A percentile compares a stretch with the other conserved stretches of the same genome.
These are phyloP conservation scores for Mytilinidion resinicola DNA, from an alignment of 495 filamentous ascomycete species.

Conservation along the genomic window DNA sequence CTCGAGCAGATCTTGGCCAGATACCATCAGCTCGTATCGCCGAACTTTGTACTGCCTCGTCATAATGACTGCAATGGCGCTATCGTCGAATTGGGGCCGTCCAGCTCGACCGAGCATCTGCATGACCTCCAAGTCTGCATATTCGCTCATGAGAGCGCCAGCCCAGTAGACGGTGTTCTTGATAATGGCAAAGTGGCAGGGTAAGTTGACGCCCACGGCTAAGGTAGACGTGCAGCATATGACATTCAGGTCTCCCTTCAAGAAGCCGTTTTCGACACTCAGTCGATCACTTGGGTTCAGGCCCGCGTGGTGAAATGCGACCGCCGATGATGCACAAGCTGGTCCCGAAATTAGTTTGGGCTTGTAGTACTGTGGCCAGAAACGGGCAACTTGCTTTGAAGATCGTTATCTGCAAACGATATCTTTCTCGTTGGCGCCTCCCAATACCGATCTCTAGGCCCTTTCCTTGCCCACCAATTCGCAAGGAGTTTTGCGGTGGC, in stretches of 20 bases:
- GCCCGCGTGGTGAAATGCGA: slow-evolving; percentile 93
- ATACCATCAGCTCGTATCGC: slow-evolving; percentile 76
- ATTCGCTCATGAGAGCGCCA: slow-evolving; percentile 61
- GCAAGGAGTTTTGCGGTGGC: slow-evolving; percentile 68
- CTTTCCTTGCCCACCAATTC: slow-evolving; percentile 55
- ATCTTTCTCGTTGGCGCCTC: slow-evolving; percentile 51
- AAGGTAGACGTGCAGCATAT: slow-evolving; percentile 96
- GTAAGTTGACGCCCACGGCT: slow-evolving; percentile 88
- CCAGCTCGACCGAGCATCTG: slow-evolving; percentile 97
- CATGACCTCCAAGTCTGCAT: slow-evolving; percentile 90
- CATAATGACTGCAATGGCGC: slow-evolving; percentile 79
- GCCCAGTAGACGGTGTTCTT: slow-evolving; percentile 79
- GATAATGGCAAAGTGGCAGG: slow-evolving; percentile 86
- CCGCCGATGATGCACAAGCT: slow-evolving; percentile 59
- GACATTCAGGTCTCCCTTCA: slow-evolving; percentile 70
- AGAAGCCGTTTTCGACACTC: slow-evolving; percentile 64
- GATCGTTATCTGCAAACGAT: slow-evolving; percentile 54
- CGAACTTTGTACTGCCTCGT: slow-evolving; percentile 61
- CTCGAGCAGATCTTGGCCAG: slow-evolving; percentile 76
- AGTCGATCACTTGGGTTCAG: slow-evolving; percentile 65
- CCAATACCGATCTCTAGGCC: slow-evolving; percentile 59
- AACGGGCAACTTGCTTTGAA: slow-evolving; percentile 45
- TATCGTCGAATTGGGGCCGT: slow-evolving; percentile 85
- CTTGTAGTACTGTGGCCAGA: background rate
- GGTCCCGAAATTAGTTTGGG: slow-evolving; percentile 10